These are phyloP conservation scores for Tetracentron sinense DNA, from an alignment of 164 flowering plant species.

Conservation along the genomic window DNA sequence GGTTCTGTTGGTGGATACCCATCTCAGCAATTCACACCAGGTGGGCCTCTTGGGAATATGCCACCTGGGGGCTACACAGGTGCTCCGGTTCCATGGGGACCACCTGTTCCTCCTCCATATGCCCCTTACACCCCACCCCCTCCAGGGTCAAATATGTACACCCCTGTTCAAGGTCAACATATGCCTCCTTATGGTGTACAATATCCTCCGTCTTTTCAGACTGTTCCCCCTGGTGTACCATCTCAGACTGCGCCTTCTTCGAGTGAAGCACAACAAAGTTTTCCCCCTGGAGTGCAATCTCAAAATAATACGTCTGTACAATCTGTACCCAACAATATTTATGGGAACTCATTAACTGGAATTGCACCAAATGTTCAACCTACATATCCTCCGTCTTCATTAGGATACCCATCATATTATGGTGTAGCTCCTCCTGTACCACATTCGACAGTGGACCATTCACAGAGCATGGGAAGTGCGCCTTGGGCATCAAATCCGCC, in stretches of 20 bases:
- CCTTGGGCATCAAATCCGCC: constrained; percentile 81
- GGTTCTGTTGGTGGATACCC: constrained; percentile 55
- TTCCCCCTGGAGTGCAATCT: constrained; percentile 64
- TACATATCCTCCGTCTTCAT: constrained; percentile 47
- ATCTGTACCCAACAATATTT: constrained; percentile 30
- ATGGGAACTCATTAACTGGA: constrained; percentile 39
- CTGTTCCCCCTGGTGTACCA: constrained; percentile 45
- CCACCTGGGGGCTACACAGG: constrained; percentile 52
- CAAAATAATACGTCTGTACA: constrained; percentile 34
- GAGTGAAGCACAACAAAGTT: constrained; percentile 26
- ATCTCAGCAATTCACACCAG: constrained; percentile 68
- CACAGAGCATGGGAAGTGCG: constrained; percentile 41
- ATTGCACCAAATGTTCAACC: constrained; percentile 50
- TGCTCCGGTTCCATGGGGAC: constrained; percentile 88
- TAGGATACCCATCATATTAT: constrained; percentile 62
- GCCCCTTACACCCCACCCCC: constrained; percentile 55
- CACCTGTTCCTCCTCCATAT: constrained; percentile 63
- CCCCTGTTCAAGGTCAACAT: constrained; percentile 56
- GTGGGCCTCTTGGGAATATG: constrained; percentile 46
- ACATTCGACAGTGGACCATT: constrained; percentile 34
- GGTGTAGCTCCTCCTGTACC: constrained; percentile 47
- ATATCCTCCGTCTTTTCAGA: constrained; percentile 55
- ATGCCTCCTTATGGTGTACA: constrained; percentile 64
- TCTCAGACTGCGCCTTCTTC: constrained; percentile 42
- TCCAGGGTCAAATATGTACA: constrained; percentile 67